phyloP scores from a whole-genome alignment of 768 basidiomycete species.

The Auricularia sp. region DNA sequence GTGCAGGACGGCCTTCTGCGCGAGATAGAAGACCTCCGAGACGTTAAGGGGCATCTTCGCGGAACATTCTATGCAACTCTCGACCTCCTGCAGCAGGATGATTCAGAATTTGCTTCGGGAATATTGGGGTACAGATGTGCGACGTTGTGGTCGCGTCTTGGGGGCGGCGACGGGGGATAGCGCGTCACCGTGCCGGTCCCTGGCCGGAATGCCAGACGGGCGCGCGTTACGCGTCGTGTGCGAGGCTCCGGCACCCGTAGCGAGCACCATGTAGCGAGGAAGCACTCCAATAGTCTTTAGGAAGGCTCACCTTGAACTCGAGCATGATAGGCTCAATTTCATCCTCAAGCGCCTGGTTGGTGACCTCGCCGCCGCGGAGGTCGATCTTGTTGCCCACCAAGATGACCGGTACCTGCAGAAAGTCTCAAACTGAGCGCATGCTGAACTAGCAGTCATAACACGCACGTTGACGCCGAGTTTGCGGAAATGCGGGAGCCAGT shows the following conservation, averaged over 20 bases:
- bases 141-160: not conserved
- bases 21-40: constrained; percentile 97
- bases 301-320: constrained; percentile 76
- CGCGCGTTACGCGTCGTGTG: constrained; percentile 2
- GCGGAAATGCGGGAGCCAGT: constrained; percentile 93
- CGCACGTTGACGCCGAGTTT: constrained; percentile 90
- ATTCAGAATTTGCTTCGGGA: no score
- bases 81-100: constrained; percentile 65
- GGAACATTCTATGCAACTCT: constrained; percentile 97
- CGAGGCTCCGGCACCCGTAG: not conserved
- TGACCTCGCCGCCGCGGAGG: constrained; percentile 83
- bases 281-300: no score
- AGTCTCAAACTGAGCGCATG: not conserved
- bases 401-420: constrained; percentile 79
- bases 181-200: no score
- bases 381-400: constrained; percentile 99
- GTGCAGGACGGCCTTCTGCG: constrained; percentile 94
- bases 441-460: constrained; percentile 12
- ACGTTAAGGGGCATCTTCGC: constrained; percentile 84
- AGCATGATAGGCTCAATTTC: constrained; percentile 97
- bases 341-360: constrained; percentile 87
- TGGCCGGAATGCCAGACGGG: no score
- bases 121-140: not conserved
- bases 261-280: no score
- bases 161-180: no score